These are phyloP conservation scores for Petunia secreta DNA, from an alignment of 257 asterid genomes.

Conservation along the genomic window DNA sequence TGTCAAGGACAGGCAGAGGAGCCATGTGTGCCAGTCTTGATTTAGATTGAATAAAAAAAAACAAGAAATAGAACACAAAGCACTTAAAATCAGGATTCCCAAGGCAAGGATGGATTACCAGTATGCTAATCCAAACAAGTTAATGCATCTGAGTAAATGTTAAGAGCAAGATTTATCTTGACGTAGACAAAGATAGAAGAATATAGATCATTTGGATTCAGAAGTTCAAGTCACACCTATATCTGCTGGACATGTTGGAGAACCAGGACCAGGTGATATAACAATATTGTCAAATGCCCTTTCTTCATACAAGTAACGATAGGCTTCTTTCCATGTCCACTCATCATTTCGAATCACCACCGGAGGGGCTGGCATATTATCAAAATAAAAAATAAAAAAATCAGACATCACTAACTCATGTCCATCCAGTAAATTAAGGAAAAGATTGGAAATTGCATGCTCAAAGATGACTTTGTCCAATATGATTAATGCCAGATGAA, in stretches of 20 bases:
- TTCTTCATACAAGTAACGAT: conserved; percentile 68
- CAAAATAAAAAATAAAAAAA: conserved; percentile 13
- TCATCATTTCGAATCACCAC: conserved; percentile 91
- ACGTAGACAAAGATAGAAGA: conserved; percentile 19
- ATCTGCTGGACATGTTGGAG: conserved; percentile 87
- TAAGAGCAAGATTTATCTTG: conserved; percentile 14
- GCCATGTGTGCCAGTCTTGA: not conserved
- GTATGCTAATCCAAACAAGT: not conserved
- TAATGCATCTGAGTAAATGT: not conserved
- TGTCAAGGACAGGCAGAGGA: conserved; percentile 7
- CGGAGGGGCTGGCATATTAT: conserved; percentile 75
- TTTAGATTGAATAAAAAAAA: not conserved
- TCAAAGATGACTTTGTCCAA: conserved; percentile 19
- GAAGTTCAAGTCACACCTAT: conserved; percentile 57
- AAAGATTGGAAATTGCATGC: not conserved
- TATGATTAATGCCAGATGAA: conserved; percentile 22
- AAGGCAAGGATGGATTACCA: conserved; percentile 2
- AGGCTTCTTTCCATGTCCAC: conserved; percentile 92
- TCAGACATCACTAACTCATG: not conserved
- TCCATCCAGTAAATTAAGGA: not conserved
- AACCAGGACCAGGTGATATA: conserved; percentile 99
- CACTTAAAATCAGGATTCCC: conserved; percentile 18
- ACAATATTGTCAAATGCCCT: conserved; percentile 92
- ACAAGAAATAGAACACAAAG: not conserved
- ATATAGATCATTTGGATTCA: not conserved